Evolutionary conservation across 2,329 filamentous ascomycete species (phyloP).

Genomic region (Penicillium decumbens): DNA sequence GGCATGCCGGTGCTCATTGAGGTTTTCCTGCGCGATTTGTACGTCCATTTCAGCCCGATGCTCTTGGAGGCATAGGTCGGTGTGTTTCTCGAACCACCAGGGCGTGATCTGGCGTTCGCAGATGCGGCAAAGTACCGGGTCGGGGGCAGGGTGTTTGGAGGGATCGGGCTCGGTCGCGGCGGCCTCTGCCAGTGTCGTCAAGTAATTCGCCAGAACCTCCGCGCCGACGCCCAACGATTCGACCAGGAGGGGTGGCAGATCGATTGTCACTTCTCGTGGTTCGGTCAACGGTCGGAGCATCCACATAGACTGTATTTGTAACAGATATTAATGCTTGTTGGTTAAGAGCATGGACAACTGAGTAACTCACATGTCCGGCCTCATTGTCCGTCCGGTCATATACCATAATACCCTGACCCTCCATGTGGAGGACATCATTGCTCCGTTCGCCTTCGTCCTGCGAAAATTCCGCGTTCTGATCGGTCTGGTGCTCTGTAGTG

Average conservation of each 20-base stretch:
- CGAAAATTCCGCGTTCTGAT: constrained; percentile 34
- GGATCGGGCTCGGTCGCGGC: constrained; percentile 70
- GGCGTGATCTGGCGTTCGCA: constrained; percentile 95
- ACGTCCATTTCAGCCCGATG: constrained; percentile 97
- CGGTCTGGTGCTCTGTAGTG: constrained; percentile 18
- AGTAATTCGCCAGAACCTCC: constrained; percentile 87
- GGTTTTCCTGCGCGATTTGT: constrained; percentile 85
- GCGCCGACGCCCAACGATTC: constrained; percentile 92
- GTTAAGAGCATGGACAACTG: neutral
- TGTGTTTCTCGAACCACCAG: constrained; percentile 99
- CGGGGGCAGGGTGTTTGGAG: constrained; percentile 70
- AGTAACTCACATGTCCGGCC: constrained; percentile 72
- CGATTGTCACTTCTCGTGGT: constrained; percentile 90
- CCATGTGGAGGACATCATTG: constrained; percentile 66
- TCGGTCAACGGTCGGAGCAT: constrained; percentile 91
- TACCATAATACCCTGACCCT: constrained; percentile 97
- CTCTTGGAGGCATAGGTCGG: constrained; percentile 90
- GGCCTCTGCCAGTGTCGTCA: constrained; percentile 81
- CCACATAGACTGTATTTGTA: constrained; percentile 79
- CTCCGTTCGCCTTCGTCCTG: constrained; percentile 39
- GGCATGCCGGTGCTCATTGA: constrained; percentile 86
- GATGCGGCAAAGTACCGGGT: constrained; percentile 87
- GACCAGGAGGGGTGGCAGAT: constrained; percentile 81
- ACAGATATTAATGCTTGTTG: neutral
- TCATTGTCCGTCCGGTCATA: constrained; percentile 83